Evolutionary conservation across 2,329 filamentous ascomycete genomes (phyloP).

Genomic region (Phialocephala sp.): DNA sequence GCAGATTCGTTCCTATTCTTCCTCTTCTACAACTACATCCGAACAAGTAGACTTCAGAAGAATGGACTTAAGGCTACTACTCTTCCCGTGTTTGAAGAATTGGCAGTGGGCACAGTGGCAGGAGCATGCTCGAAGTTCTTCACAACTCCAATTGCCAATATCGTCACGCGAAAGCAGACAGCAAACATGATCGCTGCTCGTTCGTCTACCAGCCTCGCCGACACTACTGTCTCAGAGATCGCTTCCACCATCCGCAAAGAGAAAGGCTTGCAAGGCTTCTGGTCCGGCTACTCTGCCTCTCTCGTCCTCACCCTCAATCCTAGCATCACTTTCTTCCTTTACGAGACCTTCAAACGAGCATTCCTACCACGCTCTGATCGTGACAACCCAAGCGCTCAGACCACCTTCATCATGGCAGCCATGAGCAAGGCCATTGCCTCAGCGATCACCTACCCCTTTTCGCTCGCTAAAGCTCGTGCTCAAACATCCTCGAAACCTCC

Average conservation of each 20-base stretch:
- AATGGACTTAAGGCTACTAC: slow-evolving; percentile 44
- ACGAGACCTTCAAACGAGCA: slow-evolving; percentile 70
- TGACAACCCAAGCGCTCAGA: slow-evolving; percentile 55
- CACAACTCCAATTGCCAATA: slow-evolving; percentile 81
- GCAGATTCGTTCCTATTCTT: slow-evolving; percentile 87
- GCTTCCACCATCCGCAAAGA: slow-evolving; percentile 67
- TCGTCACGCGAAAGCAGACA: slow-evolving; percentile 83
- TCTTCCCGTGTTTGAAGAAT: slow-evolving; percentile 72
- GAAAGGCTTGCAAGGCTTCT: slow-evolving; percentile 77
- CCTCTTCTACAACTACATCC: slow-evolving; percentile 71
- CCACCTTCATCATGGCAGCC: slow-evolving; percentile 73
- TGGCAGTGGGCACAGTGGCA: slow-evolving; percentile 74
- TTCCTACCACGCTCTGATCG: slow-evolving; percentile 60
- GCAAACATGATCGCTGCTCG: slow-evolving; percentile 56
- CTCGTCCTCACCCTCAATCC: slow-evolving; percentile 85
- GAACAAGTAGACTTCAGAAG: slow-evolving; percentile 47
- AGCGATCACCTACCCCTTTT: slow-evolving; percentile 82
- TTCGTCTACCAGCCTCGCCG: slow-evolving; percentile 36
- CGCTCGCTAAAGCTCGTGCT: slow-evolving; percentile 80
- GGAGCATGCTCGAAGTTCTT: slow-evolving; percentile 77
- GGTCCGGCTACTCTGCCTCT: slow-evolving; percentile 85
- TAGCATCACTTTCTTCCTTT: slow-evolving; percentile 83
- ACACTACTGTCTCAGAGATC: slow-evolving; percentile 57
- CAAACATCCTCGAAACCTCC: slow-evolving; percentile 61
- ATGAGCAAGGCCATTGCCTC: slow-evolving; percentile 80